Base-by-base conservation (phyloP, 2,329 filamentous ascomycete genomes). In the Claviceps sp. region DNA sequence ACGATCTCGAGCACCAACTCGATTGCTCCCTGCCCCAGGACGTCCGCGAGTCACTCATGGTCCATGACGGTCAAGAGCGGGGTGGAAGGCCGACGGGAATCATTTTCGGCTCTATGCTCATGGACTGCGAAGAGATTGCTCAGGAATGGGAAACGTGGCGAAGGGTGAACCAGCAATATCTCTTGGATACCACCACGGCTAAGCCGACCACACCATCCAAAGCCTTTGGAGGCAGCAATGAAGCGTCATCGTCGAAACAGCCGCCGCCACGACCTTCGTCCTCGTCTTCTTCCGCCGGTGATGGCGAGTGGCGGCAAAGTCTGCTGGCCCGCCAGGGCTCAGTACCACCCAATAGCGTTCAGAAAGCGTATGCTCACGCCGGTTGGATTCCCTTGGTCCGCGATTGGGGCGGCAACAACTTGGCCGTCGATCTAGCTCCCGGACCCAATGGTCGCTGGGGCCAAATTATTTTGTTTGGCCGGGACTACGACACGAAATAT, bases 81-180 rank as follows among this genome's bases (percentile, higher is more conserved):
- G 88, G 89, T 55, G 93, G 93, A 56, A 77, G 78, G 52, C 93
- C 93, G 1, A 96, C 91, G 0, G 93, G 93, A 56, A 85, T 97
- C 58, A 80, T 98, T 55, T 97, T 98, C 61, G 80, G 90, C 54
- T 85, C 82, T 65, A 98, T 98, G 93, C 72, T 98, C 56, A 79
- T 98, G 53, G 93, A 98, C 67, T 97, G 93, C 64, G 93, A 98
- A 68, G 93, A 98, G 65, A 95, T 98, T 59, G 85, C 95, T 22
- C 89, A 96, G 66, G 93, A 98, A 66, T 97, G 91, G 88, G 85
- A 87, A 61, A 94, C 95, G 64, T 98, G 93, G 93, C 83, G 88
- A 60, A 83, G 80, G 56, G 93, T 98, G 56, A 95, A 95, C 64
- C 82, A 91, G 53, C 88, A 96, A 63, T 95, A 86, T 66, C 76